Evolutionary conservation across 1,284 basidiomycete species (phyloP).

Genomic region (Sporisorium scitamineum): DNA sequence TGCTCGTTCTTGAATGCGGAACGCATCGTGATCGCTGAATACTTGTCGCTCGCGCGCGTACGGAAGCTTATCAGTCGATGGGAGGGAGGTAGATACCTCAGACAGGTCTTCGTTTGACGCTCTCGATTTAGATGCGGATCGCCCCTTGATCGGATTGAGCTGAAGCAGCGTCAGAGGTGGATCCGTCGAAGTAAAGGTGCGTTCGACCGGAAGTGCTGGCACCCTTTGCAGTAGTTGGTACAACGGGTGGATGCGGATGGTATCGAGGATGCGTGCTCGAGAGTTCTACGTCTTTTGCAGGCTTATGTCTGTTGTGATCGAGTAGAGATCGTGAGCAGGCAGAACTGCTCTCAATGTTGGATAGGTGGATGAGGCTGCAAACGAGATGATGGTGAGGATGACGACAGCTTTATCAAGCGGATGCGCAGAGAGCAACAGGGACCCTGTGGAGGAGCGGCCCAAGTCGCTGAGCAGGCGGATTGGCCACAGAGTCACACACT

Average conservation of each 20-base stretch:
- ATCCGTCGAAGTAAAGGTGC: not conserved
- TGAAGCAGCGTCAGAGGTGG: not conserved
- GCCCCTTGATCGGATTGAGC: not conserved
- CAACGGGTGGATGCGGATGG: not conserved
- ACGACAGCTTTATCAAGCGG: not conserved
- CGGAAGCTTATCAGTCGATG: not conserved
- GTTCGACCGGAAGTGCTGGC: not conserved
- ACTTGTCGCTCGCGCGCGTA: not conserved
- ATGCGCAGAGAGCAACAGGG: not conserved
- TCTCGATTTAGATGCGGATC: not conserved
- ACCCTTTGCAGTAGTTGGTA: not conserved
- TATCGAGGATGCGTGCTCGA: not conserved
- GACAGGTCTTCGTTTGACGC: not conserved
- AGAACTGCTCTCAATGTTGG: not conserved
- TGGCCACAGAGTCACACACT: too few relatives aligned
- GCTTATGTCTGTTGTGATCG: not conserved
- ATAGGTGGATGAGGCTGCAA: not conserved
- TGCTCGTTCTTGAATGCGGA: conserved; percentile 99
- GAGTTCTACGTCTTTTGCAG: not conserved
- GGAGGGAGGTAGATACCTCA: not conserved
- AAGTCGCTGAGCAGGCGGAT: too few relatives aligned
- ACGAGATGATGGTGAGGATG: conserved; percentile 1
- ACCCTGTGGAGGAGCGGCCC: not conserved
- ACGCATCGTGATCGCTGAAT: conserved; percentile 76
- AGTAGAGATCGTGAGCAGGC: not conserved